Base-by-base conservation (phyloP, 2,329 filamentous ascomycete species). In the Arthrobotrys megalospora region DNA sequence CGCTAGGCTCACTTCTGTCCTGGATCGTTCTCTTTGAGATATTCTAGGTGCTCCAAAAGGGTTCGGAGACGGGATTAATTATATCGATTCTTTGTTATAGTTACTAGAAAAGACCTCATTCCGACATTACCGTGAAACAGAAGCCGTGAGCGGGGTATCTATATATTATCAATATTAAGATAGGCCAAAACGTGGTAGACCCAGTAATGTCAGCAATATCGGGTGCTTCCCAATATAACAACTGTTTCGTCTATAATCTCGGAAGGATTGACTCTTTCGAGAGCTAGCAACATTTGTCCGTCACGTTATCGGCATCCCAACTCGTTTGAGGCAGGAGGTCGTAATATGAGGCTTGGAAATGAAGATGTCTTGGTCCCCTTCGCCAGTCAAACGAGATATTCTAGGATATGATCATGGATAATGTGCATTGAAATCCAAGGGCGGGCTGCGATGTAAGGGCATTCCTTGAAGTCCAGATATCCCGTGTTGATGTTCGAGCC, bases 331-430 rank as follows among this genome's bases (percentile, higher is more conserved):
- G 73, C 73, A 77, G 73, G 73, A 77, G 73, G 66, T 21, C 24
- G 10, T 55, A 62, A 69, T 48, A 64, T 66, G 66, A 65, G 32
- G 48, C 58, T 60, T 65, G 48, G 73, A 77, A 77, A 77, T 77
- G 73, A 77, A 34, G 41, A 53, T 77, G 73, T 77, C 73, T 77
- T 77, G 65, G 63, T 50, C 48, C 38, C n/a, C 52, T 50, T 65
- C 38, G 73, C 66, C 73, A 71, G 48, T 77, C 28, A 65, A 34
- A 70, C 43, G 55, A 41, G 34, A 34, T 71, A 47, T 50, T 64
- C 68, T 38, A 63, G 68, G 68, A 41, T 48, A 7, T 12, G 41
- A 14, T 48, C 60, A 48, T 64, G 60, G 60, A 36, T 64, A 14
- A 6, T 24, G 11, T 10, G 36, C 19, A 71, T 55, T 55, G 41